phyloP scores from a whole-genome alignment of 257 asterid genomes.

The Nyctanthes arbortristis region DNA sequence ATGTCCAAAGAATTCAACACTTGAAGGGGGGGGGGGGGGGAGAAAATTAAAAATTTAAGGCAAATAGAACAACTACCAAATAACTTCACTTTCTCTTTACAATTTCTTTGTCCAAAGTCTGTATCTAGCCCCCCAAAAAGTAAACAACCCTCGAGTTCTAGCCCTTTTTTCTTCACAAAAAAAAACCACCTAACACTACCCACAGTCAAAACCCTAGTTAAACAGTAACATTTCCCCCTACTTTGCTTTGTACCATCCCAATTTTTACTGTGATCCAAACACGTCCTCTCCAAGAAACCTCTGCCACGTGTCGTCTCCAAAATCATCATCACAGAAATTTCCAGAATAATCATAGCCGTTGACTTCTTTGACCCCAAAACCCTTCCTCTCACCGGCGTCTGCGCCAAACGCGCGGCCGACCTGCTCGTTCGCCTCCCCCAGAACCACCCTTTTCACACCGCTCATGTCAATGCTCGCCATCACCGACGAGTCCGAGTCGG shows the following conservation, averaged over 20 bases:
- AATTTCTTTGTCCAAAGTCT: conserved; percentile 8
- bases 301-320: conserved; percentile 39
- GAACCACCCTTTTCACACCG: conserved; percentile 20
- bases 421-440: conserved; percentile 1
- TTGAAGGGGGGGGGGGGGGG: too few species aligned
- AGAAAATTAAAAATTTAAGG: too few species aligned
- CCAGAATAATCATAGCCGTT: conserved; percentile 30
- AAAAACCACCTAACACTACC: background rate
- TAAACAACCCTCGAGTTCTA: too few species aligned
- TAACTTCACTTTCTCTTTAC: background rate
- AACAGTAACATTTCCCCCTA: background rate
- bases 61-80: too few species aligned
- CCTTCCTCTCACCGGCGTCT: conserved; percentile 14
- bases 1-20: too few species aligned
- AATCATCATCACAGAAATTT: conserved; percentile 5
- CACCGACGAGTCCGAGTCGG: conserved; percentile 57
- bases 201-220: conserved; percentile 34
- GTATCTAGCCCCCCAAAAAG: background rate
- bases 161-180: too few species aligned
- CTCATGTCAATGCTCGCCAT: conserved; percentile 74
- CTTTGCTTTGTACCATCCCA: background rate
- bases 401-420: conserved; percentile 32
- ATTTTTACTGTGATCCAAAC: conserved; percentile 7
- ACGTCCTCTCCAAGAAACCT: conserved; percentile 43
- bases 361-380: conserved; percentile 20